Conservation (phyloP, 176 grass and related monocot species). For the Miscanthus lutarioriparius region DNA sequence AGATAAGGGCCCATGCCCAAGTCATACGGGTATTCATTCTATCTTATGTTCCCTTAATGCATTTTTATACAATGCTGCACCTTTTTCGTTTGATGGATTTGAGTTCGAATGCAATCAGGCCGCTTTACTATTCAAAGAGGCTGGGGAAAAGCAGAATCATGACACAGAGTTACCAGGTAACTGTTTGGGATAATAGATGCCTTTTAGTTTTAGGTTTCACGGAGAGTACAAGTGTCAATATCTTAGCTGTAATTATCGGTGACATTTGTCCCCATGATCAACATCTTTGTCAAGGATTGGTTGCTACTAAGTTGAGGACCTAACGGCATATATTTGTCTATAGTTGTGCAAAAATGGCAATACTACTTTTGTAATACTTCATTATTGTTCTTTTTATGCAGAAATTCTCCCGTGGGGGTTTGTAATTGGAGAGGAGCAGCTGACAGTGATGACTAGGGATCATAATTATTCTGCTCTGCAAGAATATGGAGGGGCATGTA, state of each 20-base stretch:
- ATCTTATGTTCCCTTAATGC: conserved; percentile 28
- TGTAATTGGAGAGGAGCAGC: conserved; percentile 62
- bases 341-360: not conserved
- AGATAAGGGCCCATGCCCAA: conserved; percentile 94
- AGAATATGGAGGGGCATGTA: conserved; percentile 85
- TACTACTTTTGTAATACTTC: not conserved
- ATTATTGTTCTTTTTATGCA: conserved; percentile 41
- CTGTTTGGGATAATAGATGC: not conserved
- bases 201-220: not conserved
- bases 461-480: conserved; percentile 78
- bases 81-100: conserved; percentile 30
- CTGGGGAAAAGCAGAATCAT: conserved; percentile 56
- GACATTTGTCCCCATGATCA: conserved; percentile 18
- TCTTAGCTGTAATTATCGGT: not conserved
- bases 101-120: conserved; percentile 61
- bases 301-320: conserved; percentile 1
- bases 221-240: not conserved
- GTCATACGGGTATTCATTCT: conserved; percentile 78
- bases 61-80: not conserved
- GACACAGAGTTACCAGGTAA: conserved; percentile 58
- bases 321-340: conserved; percentile 17
- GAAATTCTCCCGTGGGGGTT: conserved; percentile 46
- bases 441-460: conserved; percentile 77
- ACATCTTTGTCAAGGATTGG: conserved; percentile 29
- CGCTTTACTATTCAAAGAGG: conserved; percentile 92